Evolutionary conservation across 2,329 filamentous ascomycete genomes (phyloP).

Genomic region (Arthrinium phaeospermum): DNA sequence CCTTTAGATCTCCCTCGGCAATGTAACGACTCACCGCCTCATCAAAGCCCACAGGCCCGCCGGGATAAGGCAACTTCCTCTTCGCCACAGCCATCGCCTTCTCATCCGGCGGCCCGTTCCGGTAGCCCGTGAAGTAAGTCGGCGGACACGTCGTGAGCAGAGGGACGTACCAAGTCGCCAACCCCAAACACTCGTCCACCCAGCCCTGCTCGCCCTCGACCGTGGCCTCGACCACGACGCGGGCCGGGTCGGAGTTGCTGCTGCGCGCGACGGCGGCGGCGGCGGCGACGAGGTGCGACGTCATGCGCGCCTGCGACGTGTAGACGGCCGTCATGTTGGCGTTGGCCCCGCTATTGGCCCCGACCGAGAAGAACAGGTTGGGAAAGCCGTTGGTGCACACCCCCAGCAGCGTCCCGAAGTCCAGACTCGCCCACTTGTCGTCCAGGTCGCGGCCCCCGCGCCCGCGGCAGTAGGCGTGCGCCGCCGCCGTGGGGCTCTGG

Average conservation of each 20-base stretch:
- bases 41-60: not conserved
- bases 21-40: not conserved
- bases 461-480: not conserved
- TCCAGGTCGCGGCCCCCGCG: slow-evolving; percentile 2
- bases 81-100: not conserved
- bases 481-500: not conserved
- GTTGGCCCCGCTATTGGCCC: not conserved
- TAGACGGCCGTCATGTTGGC: not conserved
- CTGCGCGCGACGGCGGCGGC: not conserved
- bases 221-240: not conserved
- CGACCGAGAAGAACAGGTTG: slow-evolving; percentile 15
- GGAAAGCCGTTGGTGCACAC: slow-evolving; percentile 16
- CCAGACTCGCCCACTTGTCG: slow-evolving; percentile 20
- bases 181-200: not conserved
- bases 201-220: not conserved
- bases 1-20: not conserved
- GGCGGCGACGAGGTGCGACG: not conserved
- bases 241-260: not conserved
- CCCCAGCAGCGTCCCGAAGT: slow-evolving; percentile 17
- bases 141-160: not conserved
- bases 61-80: not conserved
- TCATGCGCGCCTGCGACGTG: not conserved
- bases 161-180: not conserved
- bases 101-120: not conserved
- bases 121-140: slow-evolving; percentile 2